Percentiles rank a stretch among this genome's conserved stretches.
phyloP scores from a whole-genome alignment of 306 rosid species.

The Citrullus colocynthis region DNA sequence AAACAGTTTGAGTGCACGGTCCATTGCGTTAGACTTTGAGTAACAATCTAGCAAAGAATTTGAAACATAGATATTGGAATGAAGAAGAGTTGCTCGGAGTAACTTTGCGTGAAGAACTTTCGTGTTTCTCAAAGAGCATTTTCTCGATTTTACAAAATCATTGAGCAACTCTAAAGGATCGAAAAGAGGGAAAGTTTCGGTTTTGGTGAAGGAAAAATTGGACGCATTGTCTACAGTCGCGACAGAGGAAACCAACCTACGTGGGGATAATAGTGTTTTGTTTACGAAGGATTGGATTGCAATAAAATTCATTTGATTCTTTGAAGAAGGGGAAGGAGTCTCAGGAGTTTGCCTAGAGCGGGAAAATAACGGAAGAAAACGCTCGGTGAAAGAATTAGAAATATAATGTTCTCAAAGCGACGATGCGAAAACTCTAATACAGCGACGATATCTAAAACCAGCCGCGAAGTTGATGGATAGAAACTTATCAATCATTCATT shows the following conservation, averaged over 20 bases:
- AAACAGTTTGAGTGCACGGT: conserved; percentile 29
- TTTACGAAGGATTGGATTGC: neutral
- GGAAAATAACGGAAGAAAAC: neutral
- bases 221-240: conserved; percentile 10
- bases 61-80: conserved; percentile 20
- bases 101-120: conserved; percentile 38
- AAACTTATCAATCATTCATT: neutral
- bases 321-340: neutral
- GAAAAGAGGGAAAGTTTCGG: neutral
- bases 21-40: conserved; percentile 25
- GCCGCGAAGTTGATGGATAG: neutral
- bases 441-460: neutral
- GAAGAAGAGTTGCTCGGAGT: conserved; percentile 24
- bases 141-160: conserved; percentile 19
- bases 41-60: conserved; percentile 32
- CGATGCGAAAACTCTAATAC: neutral
- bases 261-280: conserved; percentile 13
- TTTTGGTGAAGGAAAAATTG: neutral
- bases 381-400: neutral
- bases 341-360: neutral
- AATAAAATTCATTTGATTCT: conserved; percentile 18
- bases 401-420: neutral
- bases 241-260: conserved; percentile 31
- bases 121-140: conserved; percentile 11
- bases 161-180: conserved; percentile 28